Base-by-base conservation (phyloP, 1,284 basidiomycete species). In the Grifola frondosa region DNA sequence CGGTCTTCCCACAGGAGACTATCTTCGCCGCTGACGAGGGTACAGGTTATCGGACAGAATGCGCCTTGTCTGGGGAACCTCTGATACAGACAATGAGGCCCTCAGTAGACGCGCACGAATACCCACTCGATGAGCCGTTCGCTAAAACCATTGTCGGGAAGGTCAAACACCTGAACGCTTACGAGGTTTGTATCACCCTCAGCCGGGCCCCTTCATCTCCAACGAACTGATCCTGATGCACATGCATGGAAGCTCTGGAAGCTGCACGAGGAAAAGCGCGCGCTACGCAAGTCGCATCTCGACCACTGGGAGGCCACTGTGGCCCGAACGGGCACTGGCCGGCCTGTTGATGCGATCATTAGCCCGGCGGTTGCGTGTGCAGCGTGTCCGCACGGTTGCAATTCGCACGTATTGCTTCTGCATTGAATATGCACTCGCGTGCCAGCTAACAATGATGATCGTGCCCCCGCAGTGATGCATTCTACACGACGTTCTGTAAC, bases 271-370 rank as follows among this genome's bases (percentile, higher is more conserved):
- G 55, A 55, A 38, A 71, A 68, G 50, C 59, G 58, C 13, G 45
- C 52, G 3, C 48, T 71, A 16, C 61, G 72, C 42, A 71, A 72
- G 50, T 63, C 63, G 21, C 68, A 74, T 48, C 64, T 77, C 20
- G 71, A 73, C 44, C 64, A 71, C 26, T 77, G 74, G 75, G 63
- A 73, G 40, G 64, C 60, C 4, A 75, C 75, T 1, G 56, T 50
- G 6, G 43, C 44, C 6, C 24, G 39, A 12, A 77, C 74, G 10
- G 64, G 65, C 5, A 77, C 74, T 2, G 73, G 73, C 4, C 58
- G 75, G n/a, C 73, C 74, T 0, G 64, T 76, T 16, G 74, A 75
- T 49, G 67, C 70, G 0, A 62, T 75, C 48, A 66, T 76, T 30
- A 58, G 58, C 6, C 68, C 69, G 1, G 66, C 54, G 0, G 66